Evolutionary conservation across 176 grass and related monocot species (phyloP).

Genomic region (Oryza glaberrima): DNA sequence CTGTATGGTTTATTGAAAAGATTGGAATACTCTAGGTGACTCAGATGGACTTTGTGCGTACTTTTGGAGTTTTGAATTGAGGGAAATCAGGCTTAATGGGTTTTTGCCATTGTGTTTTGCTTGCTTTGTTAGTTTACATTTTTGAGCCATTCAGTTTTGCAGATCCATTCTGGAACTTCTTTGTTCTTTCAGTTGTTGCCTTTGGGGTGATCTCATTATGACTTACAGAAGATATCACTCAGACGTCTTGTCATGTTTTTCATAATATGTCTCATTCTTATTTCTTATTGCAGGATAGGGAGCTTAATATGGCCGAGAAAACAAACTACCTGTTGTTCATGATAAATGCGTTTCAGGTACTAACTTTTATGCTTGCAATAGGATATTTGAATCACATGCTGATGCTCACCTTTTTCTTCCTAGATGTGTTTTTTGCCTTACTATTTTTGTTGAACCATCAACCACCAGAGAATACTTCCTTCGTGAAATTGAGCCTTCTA

Average conservation of each 20-base stretch:
- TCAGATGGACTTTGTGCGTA: background rate
- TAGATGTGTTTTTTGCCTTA: background rate
- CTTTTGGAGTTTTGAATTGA: background rate
- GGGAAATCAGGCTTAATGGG: background rate
- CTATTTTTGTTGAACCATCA: background rate
- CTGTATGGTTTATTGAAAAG: background rate
- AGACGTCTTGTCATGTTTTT: background rate
- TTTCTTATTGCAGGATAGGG: constrained; percentile 64
- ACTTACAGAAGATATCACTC: background rate
- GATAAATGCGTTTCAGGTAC: constrained; percentile 98
- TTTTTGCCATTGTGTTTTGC: background rate
- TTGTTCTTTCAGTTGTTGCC: background rate
- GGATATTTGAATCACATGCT: constrained; percentile 15
- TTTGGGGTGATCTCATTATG: background rate
- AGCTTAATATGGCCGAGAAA: constrained; percentile 79
- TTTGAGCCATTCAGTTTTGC: constrained; percentile 20
- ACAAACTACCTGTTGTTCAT: constrained; percentile 96
- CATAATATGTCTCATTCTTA: constrained; percentile 11
- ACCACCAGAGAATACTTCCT: constrained; percentile 1
- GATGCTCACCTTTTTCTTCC: background rate
- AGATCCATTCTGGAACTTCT: constrained; percentile 3
- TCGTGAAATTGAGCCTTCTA: background rate
- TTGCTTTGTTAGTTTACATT: background rate
- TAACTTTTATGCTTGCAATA: background rate
- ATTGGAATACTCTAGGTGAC: background rate